A percentile compares a stretch with the other conserved stretches of the same genome.
phyloP scores from a whole-genome alignment of 495 filamentous ascomycete species.

The Mycothermus thermophilus region DNA sequence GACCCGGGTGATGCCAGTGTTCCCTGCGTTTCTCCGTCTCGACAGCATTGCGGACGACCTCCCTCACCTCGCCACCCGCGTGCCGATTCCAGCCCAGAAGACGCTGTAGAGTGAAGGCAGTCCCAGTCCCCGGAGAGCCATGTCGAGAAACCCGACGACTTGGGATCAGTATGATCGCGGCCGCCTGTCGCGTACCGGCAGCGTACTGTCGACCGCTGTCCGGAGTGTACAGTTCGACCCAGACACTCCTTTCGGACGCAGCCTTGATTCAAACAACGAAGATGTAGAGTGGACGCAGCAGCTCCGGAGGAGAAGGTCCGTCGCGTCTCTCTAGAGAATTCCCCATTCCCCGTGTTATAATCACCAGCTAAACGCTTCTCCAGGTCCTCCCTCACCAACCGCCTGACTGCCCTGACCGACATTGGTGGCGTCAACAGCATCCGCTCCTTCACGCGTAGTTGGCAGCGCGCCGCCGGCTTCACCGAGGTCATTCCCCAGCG shows the following conservation, averaged over 20 bases:
- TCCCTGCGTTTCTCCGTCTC: too few species aligned
- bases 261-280: slow-evolving; percentile 14
- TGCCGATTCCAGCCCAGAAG: too few species aligned
- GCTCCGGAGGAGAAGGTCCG: slow-evolving; percentile 25
- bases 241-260: slow-evolving; percentile 27
- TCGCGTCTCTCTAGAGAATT: background rate
- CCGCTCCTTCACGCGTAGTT: slow-evolving; percentile 86
- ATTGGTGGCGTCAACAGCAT: slow-evolving; percentile 88
- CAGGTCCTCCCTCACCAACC: slow-evolving; percentile 63
- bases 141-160: slow-evolving; percentile 36
- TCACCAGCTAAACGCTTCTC: slow-evolving; percentile 5
- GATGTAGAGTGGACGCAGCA: slow-evolving; percentile 23
- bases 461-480: slow-evolving; percentile 85
- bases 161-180: slow-evolving; percentile 38
- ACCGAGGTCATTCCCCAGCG: slow-evolving; percentile 66
- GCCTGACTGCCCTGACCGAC: slow-evolving; percentile 52
- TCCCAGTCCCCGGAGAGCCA: too few species aligned
- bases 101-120: too few species aligned
- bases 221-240: slow-evolving; percentile 25
- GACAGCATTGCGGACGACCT: too few species aligned
- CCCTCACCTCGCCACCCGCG: too few species aligned
- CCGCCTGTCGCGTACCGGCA: slow-evolving; percentile 22
- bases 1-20: too few species aligned
- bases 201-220: slow-evolving; percentile 22
- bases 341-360: background rate